Evolutionary conservation across 352 stramenopile genomes (phyloP).

Genomic region (Lagenidium sp.): DNA sequence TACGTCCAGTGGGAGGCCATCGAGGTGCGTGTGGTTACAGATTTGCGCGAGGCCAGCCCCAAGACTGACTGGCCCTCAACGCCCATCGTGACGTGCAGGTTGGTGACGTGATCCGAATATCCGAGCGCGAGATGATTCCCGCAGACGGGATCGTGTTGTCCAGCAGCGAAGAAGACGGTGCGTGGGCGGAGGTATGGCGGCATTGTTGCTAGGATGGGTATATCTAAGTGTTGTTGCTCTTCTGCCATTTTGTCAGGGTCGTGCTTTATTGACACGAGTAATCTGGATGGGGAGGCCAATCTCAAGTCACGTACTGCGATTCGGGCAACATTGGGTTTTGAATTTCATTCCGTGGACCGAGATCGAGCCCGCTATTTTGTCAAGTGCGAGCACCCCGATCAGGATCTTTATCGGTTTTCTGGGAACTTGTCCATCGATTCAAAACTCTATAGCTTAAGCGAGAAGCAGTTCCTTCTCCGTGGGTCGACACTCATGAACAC

Average conservation of each 20-base stretch:
- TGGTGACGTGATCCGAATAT: constrained; percentile 81
- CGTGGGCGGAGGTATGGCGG: neutral
- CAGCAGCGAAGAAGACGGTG: constrained; percentile 73
- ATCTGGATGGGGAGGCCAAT: constrained; percentile 75
- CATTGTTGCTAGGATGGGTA: no score
- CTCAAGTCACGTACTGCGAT: constrained; percentile 57
- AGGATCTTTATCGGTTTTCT: constrained; percentile 72
- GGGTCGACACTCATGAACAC: constrained; percentile 78
- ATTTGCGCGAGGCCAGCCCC: no score
- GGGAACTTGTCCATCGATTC: constrained; percentile 55
- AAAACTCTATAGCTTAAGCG: constrained; percentile 53
- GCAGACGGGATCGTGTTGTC: constrained; percentile 89
- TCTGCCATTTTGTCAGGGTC: no score
- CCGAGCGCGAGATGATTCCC: constrained; percentile 82
- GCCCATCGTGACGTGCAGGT: neutral
- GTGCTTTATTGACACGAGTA: constrained; percentile 80
- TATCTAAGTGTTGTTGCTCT: no score
- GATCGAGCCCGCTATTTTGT: constrained; percentile 51
- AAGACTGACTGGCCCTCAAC: no score
- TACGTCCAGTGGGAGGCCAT: constrained; percentile 66
- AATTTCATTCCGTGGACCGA: constrained; percentile 18
- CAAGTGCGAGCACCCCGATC: constrained; percentile 66
- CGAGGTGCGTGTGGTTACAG: no score
- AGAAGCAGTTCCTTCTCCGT: constrained; percentile 68
- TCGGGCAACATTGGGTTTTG: constrained; percentile 20